Percentiles rank a stretch among this genome's conserved stretches.
Evolutionary conservation across 2,329 filamentous ascomycete species (phyloP).

Genomic region (Penicillium decumbens): DNA sequence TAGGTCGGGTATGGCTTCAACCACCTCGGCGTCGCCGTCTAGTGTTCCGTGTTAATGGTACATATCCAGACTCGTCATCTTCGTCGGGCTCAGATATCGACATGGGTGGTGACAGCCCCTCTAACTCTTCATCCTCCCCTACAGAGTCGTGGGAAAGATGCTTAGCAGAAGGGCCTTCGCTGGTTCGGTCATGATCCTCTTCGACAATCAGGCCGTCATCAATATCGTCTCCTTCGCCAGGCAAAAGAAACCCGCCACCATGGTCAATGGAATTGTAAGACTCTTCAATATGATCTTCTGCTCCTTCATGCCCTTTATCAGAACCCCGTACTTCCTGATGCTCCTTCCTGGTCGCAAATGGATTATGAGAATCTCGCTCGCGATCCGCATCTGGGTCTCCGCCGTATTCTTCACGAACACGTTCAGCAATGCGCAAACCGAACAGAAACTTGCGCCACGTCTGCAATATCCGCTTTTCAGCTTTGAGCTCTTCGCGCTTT

Average conservation of each 20-base stretch:
- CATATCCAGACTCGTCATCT: conserved; percentile 17
- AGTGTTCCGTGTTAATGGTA: conserved; percentile 22
- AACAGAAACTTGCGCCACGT: conserved; percentile 85
- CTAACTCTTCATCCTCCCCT: conserved; percentile 7
- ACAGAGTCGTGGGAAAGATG: background rate
- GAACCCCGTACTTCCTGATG: conserved; percentile 10
- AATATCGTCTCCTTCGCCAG: conserved; percentile 22
- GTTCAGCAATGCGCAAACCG: conserved; percentile 74
- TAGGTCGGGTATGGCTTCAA: background rate
- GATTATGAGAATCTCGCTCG: conserved; percentile 34
- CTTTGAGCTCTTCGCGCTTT: conserved; percentile 78
- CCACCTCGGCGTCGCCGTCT: conserved; percentile 18
- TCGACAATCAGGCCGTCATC: conserved; percentile 30
- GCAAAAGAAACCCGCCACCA: conserved; percentile 26
- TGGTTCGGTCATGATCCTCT: conserved; percentile 10
- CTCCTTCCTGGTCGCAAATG: conserved; percentile 28
- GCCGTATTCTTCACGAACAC: conserved; percentile 72
- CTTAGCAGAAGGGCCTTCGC: background rate
- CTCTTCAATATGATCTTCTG: conserved; percentile 15
- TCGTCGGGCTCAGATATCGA: conserved; percentile 11
- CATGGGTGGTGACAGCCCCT: conserved; percentile 4
- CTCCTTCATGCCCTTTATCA: background rate
- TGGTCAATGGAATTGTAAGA: conserved; percentile 22
- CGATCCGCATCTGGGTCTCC: conserved; percentile 39
- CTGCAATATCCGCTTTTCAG: conserved; percentile 65